These are phyloP conservation scores for Kazachstania viticola DNA, from an alignment of 805 yeast species.

Conservation along the genomic window DNA sequence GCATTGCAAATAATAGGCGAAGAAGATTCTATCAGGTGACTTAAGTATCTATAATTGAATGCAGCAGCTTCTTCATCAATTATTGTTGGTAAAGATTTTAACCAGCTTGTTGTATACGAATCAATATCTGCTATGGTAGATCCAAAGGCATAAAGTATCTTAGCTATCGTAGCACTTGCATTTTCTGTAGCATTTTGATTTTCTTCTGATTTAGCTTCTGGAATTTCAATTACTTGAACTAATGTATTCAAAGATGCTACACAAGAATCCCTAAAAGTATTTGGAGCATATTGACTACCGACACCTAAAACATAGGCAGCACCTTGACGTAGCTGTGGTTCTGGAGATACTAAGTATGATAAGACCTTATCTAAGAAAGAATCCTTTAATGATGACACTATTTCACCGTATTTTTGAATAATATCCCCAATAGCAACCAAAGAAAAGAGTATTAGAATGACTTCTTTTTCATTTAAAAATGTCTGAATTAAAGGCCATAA, in stretches of 20 bases:
- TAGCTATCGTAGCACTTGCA: constrained; percentile 72
- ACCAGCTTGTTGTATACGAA: constrained; percentile 62
- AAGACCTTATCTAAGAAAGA: constrained; percentile 52
- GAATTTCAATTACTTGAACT: constrained; percentile 57
- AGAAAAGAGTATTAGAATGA: constrained; percentile 17
- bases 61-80: constrained; percentile 86
- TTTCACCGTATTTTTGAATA: constrained; percentile 67
- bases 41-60: constrained; percentile 63
- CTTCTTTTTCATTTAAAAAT: constrained; percentile 18
- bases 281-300: constrained; percentile 74
- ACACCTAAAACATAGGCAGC: constrained; percentile 78
- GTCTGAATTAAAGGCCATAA: constrained; percentile 50
- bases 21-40: constrained; percentile 55
- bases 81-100: constrained; percentile 66
- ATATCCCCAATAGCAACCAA: constrained; percentile 71
- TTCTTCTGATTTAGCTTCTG: constrained; percentile 79
- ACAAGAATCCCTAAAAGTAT: constrained; percentile 47
- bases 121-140: constrained; percentile 48
- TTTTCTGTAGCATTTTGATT: constrained; percentile 82
- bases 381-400: constrained; percentile 52
- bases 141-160: constrained; percentile 60
- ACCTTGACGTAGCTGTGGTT: constrained; percentile 72
- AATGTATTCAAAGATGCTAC: constrained; percentile 64
- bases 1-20: constrained; percentile 44
- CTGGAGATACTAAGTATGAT: constrained; percentile 53